Evolutionary conservation across 805 yeast genomes (phyloP), one percentile per base, ranked within the genome.

Genomic region (Priceomyces fermenticarens): DNA sequence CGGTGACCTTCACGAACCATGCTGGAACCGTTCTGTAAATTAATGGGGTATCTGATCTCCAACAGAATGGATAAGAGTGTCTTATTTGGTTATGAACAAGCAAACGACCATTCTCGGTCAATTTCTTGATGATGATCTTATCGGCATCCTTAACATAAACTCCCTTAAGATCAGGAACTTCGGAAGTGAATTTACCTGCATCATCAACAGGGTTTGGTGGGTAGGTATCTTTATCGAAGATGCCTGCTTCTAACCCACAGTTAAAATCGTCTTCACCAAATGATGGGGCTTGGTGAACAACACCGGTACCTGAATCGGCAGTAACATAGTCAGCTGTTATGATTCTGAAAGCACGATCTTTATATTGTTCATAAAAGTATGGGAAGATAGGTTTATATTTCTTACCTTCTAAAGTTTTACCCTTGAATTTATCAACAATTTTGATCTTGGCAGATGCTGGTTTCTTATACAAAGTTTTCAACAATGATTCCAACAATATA

Each of bases 21-120:
- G 98, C 91, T 38, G 99, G 99, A 51, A 93, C 97, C 30, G 97
- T 83, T 72, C 96, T 83, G 75, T 93, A 93, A 52, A 93, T 67
- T 62, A 93, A 80, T 40, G 99, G 99, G 25, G 99, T 93, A 62
- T 93, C 99, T 3, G 98, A 91, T 79, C 99, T 85, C 99, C 99
- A 93, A 74, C 99, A 93, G 85, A 93, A 93, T 57, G 99, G 99
- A 68, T 93, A 93, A 65, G 95, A 85, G 77, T 93, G 99, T 70
- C 83, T 82, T 52, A 90, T 76, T 74, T 93, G 98, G 32, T 88
- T 72, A 43, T 82, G 84, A 32, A 81, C 77, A 49, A 93, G 72
- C 29, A 93, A 52, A 51, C 83, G 78, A 38, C 96, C 98, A 30
- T 73, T 64, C 39, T 80, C 86, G 44, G 93, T 86, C 61, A 93